Evolutionary conservation across 257 asterid species (phyloP).

Genomic region (Anisodus tanguticus): DNA sequence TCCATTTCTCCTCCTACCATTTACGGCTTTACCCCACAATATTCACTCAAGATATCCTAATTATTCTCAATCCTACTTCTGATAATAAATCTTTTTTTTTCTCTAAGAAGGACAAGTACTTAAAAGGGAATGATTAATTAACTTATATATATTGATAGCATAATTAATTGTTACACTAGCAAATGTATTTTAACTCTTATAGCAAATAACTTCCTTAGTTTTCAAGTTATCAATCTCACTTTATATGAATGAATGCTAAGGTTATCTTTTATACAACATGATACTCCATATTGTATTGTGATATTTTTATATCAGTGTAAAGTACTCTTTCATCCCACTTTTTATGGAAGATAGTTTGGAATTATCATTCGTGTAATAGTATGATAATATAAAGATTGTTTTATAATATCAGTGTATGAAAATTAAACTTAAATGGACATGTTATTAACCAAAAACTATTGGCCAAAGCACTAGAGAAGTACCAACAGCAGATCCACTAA

Average conservation of each 20-base stretch:
- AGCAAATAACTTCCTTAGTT: neutral
- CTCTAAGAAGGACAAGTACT: neutral
- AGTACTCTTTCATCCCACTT: neutral
- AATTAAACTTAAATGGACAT: too few relatives aligned
- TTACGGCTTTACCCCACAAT: neutral
- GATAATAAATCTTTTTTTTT: neutral
- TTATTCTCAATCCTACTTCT: too few relatives aligned
- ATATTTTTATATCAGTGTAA: neutral
- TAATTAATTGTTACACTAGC: neutral
- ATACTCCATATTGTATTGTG: too few relatives aligned
- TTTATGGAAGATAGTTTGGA: neutral
- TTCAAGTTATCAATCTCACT: neutral
- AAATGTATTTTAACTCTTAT: neutral
- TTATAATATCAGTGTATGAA: too few relatives aligned
- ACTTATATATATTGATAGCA: neutral
- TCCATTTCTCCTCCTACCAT: conserved; percentile 43
- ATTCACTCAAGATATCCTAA: neutral
- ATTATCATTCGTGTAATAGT: neutral
- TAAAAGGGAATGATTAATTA: neutral
- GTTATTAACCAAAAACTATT: too few relatives aligned
- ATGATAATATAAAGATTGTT: neutral
- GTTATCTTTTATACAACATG: neutral
- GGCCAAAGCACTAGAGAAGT: too few relatives aligned
- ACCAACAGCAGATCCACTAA: neutral
- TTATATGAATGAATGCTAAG: neutral